Evolutionary conservation across 1,284 basidiomycete species (phyloP).

Genomic region (Fomitopsis betulina): DNA sequence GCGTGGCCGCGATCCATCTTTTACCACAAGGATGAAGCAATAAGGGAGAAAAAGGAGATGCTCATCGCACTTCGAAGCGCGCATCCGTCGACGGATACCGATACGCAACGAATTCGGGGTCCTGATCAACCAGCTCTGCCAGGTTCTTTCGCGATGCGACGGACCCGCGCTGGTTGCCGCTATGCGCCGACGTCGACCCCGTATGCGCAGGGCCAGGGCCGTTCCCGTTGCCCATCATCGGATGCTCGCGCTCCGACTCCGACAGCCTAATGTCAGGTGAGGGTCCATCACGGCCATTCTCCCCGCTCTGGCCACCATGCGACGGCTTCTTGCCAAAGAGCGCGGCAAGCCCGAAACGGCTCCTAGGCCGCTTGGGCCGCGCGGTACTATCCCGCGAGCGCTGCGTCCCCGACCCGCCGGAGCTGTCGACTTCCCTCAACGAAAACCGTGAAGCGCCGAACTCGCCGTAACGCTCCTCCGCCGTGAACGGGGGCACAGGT

Average conservation of each 20-base stretch:
- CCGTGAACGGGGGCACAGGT: constrained; percentile 28
- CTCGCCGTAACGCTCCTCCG: constrained; percentile 49
- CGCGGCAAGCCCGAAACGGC: constrained; percentile 60
- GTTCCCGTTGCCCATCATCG: constrained; percentile 29
- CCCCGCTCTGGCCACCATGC: constrained; percentile 14
- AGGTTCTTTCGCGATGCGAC: constrained; percentile 63
- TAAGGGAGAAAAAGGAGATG: background rate
- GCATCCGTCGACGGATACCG: constrained; percentile 72
- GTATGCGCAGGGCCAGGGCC: constrained; percentile 14
- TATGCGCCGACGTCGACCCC: constrained; percentile 26
- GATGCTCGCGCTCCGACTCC: constrained; percentile 35
- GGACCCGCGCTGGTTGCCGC: constrained; percentile 47
- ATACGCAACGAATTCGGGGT: constrained; percentile 77
- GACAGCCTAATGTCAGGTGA: constrained; percentile 25
- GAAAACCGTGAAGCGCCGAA: constrained; percentile 63
- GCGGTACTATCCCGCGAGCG: constrained; percentile 21
- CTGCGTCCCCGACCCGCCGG: constrained; percentile 38
- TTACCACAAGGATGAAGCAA: background rate
- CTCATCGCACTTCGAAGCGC: constrained; percentile 49
- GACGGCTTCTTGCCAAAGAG: constrained; percentile 59
- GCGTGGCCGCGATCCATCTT: background rate
- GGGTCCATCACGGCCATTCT: constrained; percentile 20
- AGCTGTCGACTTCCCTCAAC: constrained; percentile 49
- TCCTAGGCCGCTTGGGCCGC: constrained; percentile 56
- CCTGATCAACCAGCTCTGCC: constrained; percentile 74